Evolutionary conservation across 352 stramenopile species (phyloP).

Genomic region (Pythium rishiriense): DNA sequence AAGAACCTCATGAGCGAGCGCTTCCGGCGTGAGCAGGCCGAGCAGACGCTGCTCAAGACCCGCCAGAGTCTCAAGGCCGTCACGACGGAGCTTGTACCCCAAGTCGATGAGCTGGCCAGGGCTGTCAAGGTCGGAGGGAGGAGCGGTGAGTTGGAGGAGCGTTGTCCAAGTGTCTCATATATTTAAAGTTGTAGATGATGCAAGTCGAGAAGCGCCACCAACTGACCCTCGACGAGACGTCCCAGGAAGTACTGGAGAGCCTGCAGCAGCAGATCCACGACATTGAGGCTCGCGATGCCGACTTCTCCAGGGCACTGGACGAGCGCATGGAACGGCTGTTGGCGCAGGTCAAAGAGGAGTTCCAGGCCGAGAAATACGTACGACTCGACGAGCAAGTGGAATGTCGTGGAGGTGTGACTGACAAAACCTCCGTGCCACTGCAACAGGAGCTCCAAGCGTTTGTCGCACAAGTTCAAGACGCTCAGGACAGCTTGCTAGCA

Average conservation of each 20-base stretch:
- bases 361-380: conserved; percentile 43
- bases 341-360: conserved; percentile 34
- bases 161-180: too few relatives aligned
- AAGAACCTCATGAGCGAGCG: conserved; percentile 66
- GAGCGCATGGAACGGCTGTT: conserved; percentile 32
- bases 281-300: conserved; percentile 36
- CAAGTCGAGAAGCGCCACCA: conserved; percentile 59
- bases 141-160: too few relatives aligned
- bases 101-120: conserved; percentile 46
- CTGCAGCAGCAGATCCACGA: conserved; percentile 59
- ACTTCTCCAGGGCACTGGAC: conserved; percentile 33
- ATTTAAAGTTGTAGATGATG: conserved; percentile 50
- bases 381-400: too few relatives aligned
- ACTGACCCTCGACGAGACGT: conserved; percentile 57
- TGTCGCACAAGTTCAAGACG: conserved; percentile 44
- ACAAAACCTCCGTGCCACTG: too few relatives aligned
- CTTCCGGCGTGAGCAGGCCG: conserved; percentile 53
- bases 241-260: conserved; percentile 51
- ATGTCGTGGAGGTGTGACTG: too few relatives aligned
- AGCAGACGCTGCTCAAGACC: conserved; percentile 41
- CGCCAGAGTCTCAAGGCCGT: conserved; percentile 39
- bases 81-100: conserved; percentile 43
- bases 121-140: conserved; percentile 44
- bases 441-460: conserved; percentile 47
- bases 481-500: conserved; percentile 40